Percentiles rank a stretch among this genome's conserved stretches.
Evolutionary conservation across 805 yeast genomes (phyloP).

Genomic region (Candida sphagnicola): DNA sequence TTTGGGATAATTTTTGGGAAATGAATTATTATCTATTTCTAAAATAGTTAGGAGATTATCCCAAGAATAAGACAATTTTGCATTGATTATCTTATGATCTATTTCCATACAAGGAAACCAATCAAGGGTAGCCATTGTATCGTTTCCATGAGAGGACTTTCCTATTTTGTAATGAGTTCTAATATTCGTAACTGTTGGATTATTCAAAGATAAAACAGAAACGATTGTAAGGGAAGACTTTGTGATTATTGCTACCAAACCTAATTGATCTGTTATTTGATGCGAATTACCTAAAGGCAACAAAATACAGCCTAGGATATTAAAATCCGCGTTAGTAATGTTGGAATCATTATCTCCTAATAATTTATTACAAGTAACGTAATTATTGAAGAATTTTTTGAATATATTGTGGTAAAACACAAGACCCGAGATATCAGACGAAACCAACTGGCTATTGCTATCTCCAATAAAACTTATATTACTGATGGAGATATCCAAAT

Average conservation of each 20-base stretch:
- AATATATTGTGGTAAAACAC: constrained; percentile 63
- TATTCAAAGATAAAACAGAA: constrained; percentile 47
- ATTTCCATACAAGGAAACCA: constrained; percentile 58
- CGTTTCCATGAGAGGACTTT: constrained; percentile 28
- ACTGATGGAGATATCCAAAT: constrained; percentile 22
- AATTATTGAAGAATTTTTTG: constrained; percentile 51
- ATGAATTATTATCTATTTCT: constrained; percentile 40
- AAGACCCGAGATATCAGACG: constrained; percentile 34
- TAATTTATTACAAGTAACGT: constrained; percentile 44
- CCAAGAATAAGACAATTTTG: constrained; percentile 68
- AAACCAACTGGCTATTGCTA: constrained; percentile 24
- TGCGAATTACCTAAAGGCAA: constrained; percentile 59
- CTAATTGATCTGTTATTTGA: constrained; percentile 54
- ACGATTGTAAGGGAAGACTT: constrained; percentile 46
- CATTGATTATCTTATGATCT: constrained; percentile 13
- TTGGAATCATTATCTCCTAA: constrained; percentile 43
- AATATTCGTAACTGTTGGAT: constrained; percentile 19
- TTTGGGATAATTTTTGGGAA: constrained; percentile 23
- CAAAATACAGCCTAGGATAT: constrained; percentile 32
- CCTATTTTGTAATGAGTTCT: constrained; percentile 53
- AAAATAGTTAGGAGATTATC: constrained; percentile 54
- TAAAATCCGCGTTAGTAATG: constrained; percentile 9
- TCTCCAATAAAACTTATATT: constrained; percentile 25
- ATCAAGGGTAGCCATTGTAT: constrained; percentile 13
- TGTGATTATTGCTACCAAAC: constrained; percentile 59